Evolutionary conservation across 208 protist genomes (phyloP).

Genomic region (Polymyxa betae): DNA sequence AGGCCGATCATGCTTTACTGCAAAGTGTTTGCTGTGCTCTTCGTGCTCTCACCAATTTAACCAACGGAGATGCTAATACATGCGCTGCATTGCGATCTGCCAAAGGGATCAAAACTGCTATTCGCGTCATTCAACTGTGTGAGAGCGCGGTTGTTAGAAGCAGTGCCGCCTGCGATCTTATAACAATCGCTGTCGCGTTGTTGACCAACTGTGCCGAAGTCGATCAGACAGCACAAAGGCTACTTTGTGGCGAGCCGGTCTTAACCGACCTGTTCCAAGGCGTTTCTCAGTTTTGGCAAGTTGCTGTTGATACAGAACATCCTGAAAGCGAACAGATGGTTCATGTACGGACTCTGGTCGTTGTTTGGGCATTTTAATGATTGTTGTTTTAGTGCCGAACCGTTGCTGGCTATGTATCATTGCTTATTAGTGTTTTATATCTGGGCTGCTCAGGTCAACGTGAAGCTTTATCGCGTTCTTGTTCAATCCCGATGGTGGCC

Average conservation of each 20-base stretch:
- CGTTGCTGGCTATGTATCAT: not conserved
- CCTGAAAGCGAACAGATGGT: no score
- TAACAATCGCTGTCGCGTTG: not conserved
- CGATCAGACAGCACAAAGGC: no score
- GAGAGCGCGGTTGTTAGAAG: not conserved
- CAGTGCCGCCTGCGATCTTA: not conserved
- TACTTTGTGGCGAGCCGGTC: no score
- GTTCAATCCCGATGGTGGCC: not conserved
- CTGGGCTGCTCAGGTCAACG: no score
- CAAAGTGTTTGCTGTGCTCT: not conserved
- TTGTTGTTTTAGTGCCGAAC: not conserved
- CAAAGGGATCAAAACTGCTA: not conserved
- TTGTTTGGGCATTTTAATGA: not conserved
- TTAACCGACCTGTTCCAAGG: no score
- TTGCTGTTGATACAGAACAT: no score
- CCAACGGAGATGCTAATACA: not conserved
- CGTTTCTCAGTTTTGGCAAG: no score
- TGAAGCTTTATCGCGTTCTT: not conserved
- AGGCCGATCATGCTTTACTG: not conserved
- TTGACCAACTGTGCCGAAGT: conserved; percentile 3
- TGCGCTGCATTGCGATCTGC: not conserved
- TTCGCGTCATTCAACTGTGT: not conserved
- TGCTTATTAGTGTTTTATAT: not conserved
- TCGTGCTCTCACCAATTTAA: not conserved
- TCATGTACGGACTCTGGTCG: no score